Base-by-base conservation (phyloP, 2,329 filamentous ascomycete species). In the Trichophaea hybrida region DNA sequence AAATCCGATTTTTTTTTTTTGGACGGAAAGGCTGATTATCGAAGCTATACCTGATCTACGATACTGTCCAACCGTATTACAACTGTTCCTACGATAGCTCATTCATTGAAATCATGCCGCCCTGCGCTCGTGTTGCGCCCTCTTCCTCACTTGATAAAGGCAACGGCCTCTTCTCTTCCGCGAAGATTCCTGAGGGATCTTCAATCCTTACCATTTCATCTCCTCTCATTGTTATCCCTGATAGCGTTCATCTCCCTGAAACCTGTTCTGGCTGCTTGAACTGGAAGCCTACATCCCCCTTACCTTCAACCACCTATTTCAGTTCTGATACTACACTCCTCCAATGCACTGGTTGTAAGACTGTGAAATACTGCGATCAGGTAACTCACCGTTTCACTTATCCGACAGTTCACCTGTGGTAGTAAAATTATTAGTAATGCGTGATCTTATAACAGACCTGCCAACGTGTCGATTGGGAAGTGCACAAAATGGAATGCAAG, bases 401-500 rank as follows among this genome's bases (percentile, higher is more conserved):
- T 1, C 24, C 2, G 33, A 48, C 4, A 56, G 31, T 46, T 34
- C 44, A 31, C 33, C 51, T 32, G 10, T 13, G 54, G 12, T 59
- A 13, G 32, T 6, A 35, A 32, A 12, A 57, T 12, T 48, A 32
- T 15, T 60, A 24, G 53, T 48, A 55, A 61, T n/a, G 32, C 52
- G 40, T 24, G 10, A 43, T 44, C 17, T 49, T 32, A 54, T 24
- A 13, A 49, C 59, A 83, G 78, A 71, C 68, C 33, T 85, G 81
- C 68, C 81, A 85, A 71, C 71, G 73, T 48, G 74, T 75, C 66
- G 76, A 80, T 32, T 85, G 81, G 81, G 72, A 74, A 15, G 73
- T 74, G 7, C 81, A 85, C 71, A 81, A 80, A 58, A 70, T 77
- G 59, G 80, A 83, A 70, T 85, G 81, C 67, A 74, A 76, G 33